Percentiles rank a stretch among this genome's conserved stretches.
Conservation (phyloP, 495 filamentous ascomycete species). For the Aspergillus nanangensis region DNA sequence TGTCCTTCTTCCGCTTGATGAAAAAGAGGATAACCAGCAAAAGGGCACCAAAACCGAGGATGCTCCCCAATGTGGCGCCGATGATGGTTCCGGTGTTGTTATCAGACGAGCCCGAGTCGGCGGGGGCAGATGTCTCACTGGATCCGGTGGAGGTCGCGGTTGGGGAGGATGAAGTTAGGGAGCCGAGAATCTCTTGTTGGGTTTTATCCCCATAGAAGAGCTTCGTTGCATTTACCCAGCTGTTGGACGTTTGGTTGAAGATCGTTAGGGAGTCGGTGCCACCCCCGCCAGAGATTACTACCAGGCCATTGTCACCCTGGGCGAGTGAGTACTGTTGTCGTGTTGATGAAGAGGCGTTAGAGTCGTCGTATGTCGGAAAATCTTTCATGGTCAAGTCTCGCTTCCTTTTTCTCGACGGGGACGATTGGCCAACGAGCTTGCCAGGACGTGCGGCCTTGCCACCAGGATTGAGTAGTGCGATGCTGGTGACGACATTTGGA, state of each 20-base stretch:
- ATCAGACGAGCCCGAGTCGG: slow-evolving; percentile 22
- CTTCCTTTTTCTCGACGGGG: slow-evolving; percentile 33
- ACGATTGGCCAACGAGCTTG: neutral
- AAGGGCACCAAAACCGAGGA: slow-evolving; percentile 66
- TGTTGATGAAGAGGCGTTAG: slow-evolving; percentile 58
- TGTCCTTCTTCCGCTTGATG: slow-evolving; percentile 57
- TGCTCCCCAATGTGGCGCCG: slow-evolving; percentile 72
- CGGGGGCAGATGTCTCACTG: slow-evolving; percentile 27
- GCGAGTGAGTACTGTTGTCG: slow-evolving; percentile 62
- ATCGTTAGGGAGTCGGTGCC: slow-evolving; percentile 58
- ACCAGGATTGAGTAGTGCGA: slow-evolving; percentile 52
- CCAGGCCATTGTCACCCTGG: slow-evolving; percentile 52
- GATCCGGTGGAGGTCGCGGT: slow-evolving; percentile 36
- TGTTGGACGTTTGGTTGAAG: slow-evolving; percentile 74
- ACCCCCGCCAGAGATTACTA: slow-evolving; percentile 75
- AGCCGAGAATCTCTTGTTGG: slow-evolving; percentile 29
- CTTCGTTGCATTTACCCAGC: slow-evolving; percentile 72
- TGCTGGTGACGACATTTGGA: slow-evolving; percentile 72
- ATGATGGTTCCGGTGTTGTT: slow-evolving; percentile 57
- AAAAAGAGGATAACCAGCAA: slow-evolving; percentile 65
- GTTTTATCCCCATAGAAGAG: slow-evolving; percentile 51
- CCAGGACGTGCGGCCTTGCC: slow-evolving; percentile 25
- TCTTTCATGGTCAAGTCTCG: slow-evolving; percentile 47
- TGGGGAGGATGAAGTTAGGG: slow-evolving; percentile 28
- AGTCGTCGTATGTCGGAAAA: slow-evolving; percentile 77